Base-by-base conservation (phyloP, 108 stramenopile species). In the Cylindrotheca fusiformis region DNA sequence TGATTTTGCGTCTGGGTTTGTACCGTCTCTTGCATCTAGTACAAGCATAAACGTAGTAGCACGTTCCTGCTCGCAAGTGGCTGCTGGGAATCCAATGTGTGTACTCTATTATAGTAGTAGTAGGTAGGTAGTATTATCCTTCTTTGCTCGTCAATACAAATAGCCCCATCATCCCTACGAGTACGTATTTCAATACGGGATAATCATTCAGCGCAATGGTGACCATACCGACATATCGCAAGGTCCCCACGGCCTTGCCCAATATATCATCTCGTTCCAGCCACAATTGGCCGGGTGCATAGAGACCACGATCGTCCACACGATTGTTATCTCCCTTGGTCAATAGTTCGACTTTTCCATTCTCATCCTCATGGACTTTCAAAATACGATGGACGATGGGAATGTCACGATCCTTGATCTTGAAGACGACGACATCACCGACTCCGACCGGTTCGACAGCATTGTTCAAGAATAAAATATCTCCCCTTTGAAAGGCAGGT, bases 281-380 rank as follows among this genome's bases (percentile, higher is more conserved):
- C 99, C 99, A 99, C 51, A 97, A 75, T 74, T 99, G 99, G 32
- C 99, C 99, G 5, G 96, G 97, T 20, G 97, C 98, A 79, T 99
- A 99, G 49, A 99, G 68, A 31, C 96, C 96, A 24, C 98, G 86
- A 86, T 99, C 99, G 75, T 99, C 96, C 14, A 99, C 95, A 22
- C 95, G 81, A 66, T 99, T 99, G 72, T 98, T 99, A 76, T 99
- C 99, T 8, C 99, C 99, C 77, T 99, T 99, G 32, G 99, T 99
- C 28, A 99, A 76, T 48, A 97, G 68, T 63, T 97, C 95, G 21
- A 97, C 92, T 19, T 70, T 76, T 60, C 86, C 87, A 59, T 84
- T 76, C n/a, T 74, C 78, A 58, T 91, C 83, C 54, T 76, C 83
- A 67, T 98, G 99, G 18, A 99, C 97, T 66, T 98, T 97, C 49